Percentiles rank a stretch among this genome's conserved stretches.
These are phyloP conservation scores for Cytospora mali DNA, from an alignment of 2,329 filamentous ascomycete genomes.

Conservation along the genomic window DNA sequence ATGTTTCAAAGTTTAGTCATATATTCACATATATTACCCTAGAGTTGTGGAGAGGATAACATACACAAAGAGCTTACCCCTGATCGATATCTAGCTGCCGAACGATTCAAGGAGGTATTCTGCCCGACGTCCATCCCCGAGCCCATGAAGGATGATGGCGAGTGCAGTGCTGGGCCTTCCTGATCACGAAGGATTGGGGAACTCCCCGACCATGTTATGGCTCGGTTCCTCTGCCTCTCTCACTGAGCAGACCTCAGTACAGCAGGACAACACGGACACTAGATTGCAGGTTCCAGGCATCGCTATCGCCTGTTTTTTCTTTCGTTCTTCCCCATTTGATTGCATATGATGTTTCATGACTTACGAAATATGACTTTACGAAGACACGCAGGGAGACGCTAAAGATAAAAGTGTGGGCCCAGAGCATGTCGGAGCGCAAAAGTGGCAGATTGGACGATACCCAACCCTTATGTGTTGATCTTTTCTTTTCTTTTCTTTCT, in stretches of 20 bases:
- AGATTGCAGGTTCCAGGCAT: neutral
- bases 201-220: neutral
- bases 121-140: conserved; percentile 29
- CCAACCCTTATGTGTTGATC: neutral
- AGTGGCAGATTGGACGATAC: conserved; percentile 21
- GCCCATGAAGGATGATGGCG: conserved; percentile 18
- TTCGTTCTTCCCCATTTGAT: neutral
- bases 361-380: neutral
- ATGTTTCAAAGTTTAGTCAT: conserved; percentile 11
- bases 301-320: neutral
- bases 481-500: neutral
- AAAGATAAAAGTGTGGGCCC: neutral
- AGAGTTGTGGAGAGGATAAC: neutral
- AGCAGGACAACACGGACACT: neutral
- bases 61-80: neutral
- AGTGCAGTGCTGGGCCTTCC: conserved; percentile 5
- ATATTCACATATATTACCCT: neutral
- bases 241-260: neutral
- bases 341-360: neutral
- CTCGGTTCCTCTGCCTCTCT: neutral
- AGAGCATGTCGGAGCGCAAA: neutral
- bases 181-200: neutral
- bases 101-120: conserved; percentile 48
- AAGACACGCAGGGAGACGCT: conserved; percentile 4
- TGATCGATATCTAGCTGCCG: conserved; percentile 35